Percentiles rank a stretch among this genome's conserved stretches.
Conservation (phyloP, 2,329 filamentous ascomycete species). For the Kalmusia sp. region DNA sequence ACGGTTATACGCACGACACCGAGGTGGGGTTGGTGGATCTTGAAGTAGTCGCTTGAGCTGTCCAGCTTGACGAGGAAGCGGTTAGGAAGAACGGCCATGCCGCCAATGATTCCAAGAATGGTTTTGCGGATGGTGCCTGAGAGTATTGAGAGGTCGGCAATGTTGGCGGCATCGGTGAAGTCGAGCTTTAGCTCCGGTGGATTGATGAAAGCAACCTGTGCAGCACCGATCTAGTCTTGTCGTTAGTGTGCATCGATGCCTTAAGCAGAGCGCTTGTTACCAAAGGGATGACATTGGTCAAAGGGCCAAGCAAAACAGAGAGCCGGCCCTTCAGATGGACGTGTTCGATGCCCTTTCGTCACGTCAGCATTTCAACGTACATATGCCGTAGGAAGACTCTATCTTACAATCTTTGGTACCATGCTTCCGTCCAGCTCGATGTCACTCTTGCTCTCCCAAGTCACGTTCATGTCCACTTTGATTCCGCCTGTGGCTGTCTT, state of each 20-base stretch:
- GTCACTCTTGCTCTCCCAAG: constrained; percentile 56
- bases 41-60: constrained; percentile 56
- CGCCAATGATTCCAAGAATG: constrained; percentile 53
- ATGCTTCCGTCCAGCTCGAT: constrained; percentile 56
- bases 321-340: constrained; percentile 55
- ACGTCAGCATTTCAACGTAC: constrained; percentile 5
- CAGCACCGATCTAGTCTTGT: constrained; percentile 53
- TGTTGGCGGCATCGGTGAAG: constrained; percentile 56
- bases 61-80: constrained; percentile 59
- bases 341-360: constrained; percentile 52
- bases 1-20: constrained; percentile 55
- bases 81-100: constrained; percentile 58
- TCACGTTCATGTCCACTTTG: constrained; percentile 57
- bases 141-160: constrained; percentile 53
- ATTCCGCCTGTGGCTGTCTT: constrained; percentile 55
- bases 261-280: constrained; percentile 32
- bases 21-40: constrained; percentile 53
- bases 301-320: constrained; percentile 52
- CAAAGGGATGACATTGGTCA: constrained; percentile 56
- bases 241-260: constrained; percentile 10
- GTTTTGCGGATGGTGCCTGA: constrained; percentile 54
- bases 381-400: not conserved
- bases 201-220: constrained; percentile 59
- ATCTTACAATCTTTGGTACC: constrained; percentile 53
- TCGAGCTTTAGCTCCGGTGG: constrained; percentile 54